Percentiles rank a stretch among this genome's conserved stretches.
These are phyloP conservation scores for Gossypium gossypioides DNA, from an alignment of 441 rosid species.

Conservation along the genomic window DNA sequence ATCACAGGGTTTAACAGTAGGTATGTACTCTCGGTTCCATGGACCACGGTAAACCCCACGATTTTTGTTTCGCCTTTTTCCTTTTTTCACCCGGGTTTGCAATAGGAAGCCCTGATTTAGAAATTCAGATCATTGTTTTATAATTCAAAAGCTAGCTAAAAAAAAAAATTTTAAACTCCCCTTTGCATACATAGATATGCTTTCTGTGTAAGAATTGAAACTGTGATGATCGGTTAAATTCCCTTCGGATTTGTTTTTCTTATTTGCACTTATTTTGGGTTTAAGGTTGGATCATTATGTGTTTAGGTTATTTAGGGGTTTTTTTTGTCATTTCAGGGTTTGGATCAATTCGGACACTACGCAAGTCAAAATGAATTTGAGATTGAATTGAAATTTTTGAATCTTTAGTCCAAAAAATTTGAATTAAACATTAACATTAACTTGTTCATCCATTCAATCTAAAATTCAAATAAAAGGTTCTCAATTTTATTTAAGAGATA, in stretches of 20 bases:
- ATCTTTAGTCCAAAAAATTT: no score
- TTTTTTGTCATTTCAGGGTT: no score
- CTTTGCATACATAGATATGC: not conserved
- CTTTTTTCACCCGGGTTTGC: not conserved
- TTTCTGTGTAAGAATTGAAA: constrained; percentile 1
- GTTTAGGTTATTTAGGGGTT: no score
- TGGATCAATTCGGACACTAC: no score
- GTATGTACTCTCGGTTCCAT: constrained; percentile 4
- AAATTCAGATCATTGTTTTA: constrained; percentile 13
- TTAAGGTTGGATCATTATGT: no score
- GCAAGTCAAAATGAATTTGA: no score
- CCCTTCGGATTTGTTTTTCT: not conserved
- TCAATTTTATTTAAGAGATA: no score
- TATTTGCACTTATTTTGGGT: no score
- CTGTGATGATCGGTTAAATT: not conserved
- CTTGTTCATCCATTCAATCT: no score
- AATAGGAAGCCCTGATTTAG: constrained; percentile 16
- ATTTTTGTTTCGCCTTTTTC: not conserved
- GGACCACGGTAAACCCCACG: not conserved
- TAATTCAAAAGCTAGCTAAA: constrained; percentile 7
- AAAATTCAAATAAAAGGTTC: no score
- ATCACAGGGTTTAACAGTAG: not conserved
- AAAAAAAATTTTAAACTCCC: not conserved
- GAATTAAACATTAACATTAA: no score
- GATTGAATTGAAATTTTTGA: no score